Percentiles rank a stretch among this genome's conserved stretches.
phyloP scores from a whole-genome alignment of 495 filamentous ascomycete genomes.

The Entonaema liquescens region DNA sequence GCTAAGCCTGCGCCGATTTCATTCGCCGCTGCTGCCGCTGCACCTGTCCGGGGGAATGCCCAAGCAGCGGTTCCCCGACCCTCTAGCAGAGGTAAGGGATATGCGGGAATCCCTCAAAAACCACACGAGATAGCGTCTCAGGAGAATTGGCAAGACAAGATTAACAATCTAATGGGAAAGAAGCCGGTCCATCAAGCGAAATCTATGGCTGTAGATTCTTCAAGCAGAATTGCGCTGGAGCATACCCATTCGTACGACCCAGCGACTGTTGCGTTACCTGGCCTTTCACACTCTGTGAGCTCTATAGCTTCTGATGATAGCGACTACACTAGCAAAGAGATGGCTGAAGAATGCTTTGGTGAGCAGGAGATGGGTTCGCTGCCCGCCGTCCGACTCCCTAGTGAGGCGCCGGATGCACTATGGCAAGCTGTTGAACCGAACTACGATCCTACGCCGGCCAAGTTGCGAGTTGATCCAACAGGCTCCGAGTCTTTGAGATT shows the following conservation, averaged over 20 bases:
- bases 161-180: slow-evolving; percentile 73
- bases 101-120: slow-evolving; percentile 38
- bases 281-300: slow-evolving; percentile 34
- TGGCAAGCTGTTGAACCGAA: slow-evolving; percentile 53
- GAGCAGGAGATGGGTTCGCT: slow-evolving; percentile 83
- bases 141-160: slow-evolving; percentile 74
- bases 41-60: slow-evolving; percentile 5
- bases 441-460: slow-evolving; percentile 49
- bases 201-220: slow-evolving; percentile 63
- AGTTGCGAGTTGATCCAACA: slow-evolving; percentile 48
- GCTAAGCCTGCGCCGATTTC: slow-evolving; percentile 58
- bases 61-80: slow-evolving; percentile 27
- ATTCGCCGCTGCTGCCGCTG: slow-evolving; percentile 58
- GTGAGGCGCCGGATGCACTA: slow-evolving; percentile 61
- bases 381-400: slow-evolving; percentile 73
- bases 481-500: slow-evolving; percentile 55
- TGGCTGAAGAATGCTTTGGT: slow-evolving; percentile 82
- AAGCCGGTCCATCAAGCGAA: slow-evolving; percentile 66
- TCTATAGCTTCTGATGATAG: slow-evolving; percentile 38
- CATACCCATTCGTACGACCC: slow-evolving; percentile 55
- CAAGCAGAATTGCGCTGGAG: slow-evolving; percentile 69
- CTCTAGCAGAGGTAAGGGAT: slow-evolving; percentile 37
- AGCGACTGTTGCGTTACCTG: slow-evolving; percentile 68
- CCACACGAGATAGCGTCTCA: slow-evolving; percentile 44
- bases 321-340: slow-evolving; percentile 62